Base-by-base conservation (phyloP, 2,329 filamentous ascomycete species). In the Huntiella decipiens region DNA sequence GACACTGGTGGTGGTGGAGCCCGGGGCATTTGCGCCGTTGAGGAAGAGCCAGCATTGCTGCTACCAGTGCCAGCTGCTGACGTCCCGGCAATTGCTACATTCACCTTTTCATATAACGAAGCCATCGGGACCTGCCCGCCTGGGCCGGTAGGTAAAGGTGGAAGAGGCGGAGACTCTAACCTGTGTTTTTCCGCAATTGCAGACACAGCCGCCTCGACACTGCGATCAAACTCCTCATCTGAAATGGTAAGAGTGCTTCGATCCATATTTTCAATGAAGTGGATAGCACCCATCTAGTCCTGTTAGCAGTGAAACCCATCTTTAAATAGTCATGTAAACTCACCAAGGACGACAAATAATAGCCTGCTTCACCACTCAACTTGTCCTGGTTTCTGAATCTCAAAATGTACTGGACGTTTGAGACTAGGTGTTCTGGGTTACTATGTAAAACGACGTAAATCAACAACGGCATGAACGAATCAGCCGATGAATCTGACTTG, bases 331-430 rank as follows among this genome's bases (percentile, higher is more conserved):
- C 40, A 19, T 19, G 5, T 19, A 19, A 19, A 57, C 71, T 56
- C 64, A 86, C 82, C 54, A 98, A 65, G 5, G 91, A 96, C 31
- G 88, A 96, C 46, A 98, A 74, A 61, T 98, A 98, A 62, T 98
- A 98, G 10, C 91, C 91, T 11, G 91, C 88, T 66, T 98, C 91
- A n/a, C 91, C 91, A 17, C 82, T 83, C 1, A 98, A 75, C 60
- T 96, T 96, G 45, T 98, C 91, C 61, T 95, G 91, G 56, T 96
- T 95, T 44, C 91, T 77, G 65, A 98, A 98, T 39, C 92, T 79
- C 44, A 96, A 68, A 52, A 98, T 96, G 60, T 98, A 98, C 61
- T 98, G 91, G 3, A 98, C 84, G 60, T 98, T 98, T 49, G 87
- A 95, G 19, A 96, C 87, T 32, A 98, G 67, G 60, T 96, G 85